These are phyloP conservation scores for Solioccasus polychromus DNA, from an alignment of 768 basidiomycete genomes.

Conservation along the genomic window DNA sequence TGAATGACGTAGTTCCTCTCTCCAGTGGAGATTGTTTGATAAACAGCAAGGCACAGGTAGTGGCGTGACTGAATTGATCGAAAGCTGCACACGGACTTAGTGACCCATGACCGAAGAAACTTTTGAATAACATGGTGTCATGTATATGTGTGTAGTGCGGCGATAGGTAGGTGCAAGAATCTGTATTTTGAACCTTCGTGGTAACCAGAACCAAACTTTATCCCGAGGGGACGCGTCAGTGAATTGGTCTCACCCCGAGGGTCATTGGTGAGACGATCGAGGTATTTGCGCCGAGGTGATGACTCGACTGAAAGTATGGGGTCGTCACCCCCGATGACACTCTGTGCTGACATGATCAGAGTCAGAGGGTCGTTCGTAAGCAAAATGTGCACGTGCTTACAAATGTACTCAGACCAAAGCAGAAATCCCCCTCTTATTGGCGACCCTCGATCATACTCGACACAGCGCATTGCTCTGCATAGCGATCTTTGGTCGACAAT, in stretches of 20 bases:
- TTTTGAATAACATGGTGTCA: conserved; percentile 1
- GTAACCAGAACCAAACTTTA: background rate
- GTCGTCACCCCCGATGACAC: too few species aligned
- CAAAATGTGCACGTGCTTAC: too few species aligned
- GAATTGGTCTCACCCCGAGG: background rate
- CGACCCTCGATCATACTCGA: background rate
- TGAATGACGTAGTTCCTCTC: too few species aligned
- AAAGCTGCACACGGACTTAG: conserved; percentile 12
- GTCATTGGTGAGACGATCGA: background rate
- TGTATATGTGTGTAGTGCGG: conserved; percentile 10
- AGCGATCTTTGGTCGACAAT: conserved; percentile 8
- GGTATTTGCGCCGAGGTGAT: conserved; percentile 6
- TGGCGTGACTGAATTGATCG: conserved; percentile 3
- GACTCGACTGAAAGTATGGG: conserved; percentile 13
- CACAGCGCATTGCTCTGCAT: conserved; percentile 5
- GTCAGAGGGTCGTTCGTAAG: too few species aligned
- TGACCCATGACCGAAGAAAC: background rate
- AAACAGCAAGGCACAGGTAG: too few species aligned
- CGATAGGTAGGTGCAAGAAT: conserved; percentile 7
- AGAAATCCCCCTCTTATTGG: too few species aligned
- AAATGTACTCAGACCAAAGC: too few species aligned
- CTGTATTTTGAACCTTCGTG: background rate
- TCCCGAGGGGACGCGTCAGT: background rate
- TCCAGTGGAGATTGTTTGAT: background rate
- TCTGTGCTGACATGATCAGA: too few species aligned